phyloP scores from a whole-genome alignment of 2,329 filamentous ascomycete genomes.

The Hymenoscyphus linearis region DNA sequence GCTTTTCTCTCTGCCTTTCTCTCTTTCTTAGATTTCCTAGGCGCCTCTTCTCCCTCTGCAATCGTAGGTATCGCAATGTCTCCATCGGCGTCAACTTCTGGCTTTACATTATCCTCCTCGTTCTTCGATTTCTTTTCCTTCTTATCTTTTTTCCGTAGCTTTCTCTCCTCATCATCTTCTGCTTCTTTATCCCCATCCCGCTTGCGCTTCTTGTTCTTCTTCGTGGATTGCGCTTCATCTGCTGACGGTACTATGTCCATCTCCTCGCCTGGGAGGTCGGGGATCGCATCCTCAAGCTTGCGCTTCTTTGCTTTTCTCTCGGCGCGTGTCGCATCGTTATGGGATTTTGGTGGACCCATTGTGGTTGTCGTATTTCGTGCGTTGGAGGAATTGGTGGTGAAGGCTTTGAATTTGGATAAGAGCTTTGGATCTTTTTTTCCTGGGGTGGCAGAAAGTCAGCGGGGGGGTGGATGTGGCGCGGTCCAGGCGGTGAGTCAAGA shows the following conservation, averaged over 20 bases:
- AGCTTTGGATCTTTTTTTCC: background rate
- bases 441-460: background rate
- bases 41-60: slow-evolving; percentile 23
- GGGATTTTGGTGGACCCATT: slow-evolving; percentile 24
- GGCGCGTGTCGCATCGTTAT: slow-evolving; percentile 26
- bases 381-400: background rate
- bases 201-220: slow-evolving; percentile 20
- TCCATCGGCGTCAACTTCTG: background rate
- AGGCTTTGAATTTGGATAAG: background rate
- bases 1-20: slow-evolving; percentile 33
- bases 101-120: slow-evolving; percentile 6
- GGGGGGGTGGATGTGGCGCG: background rate
- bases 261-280: slow-evolving; percentile 29
- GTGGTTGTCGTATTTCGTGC: background rate
- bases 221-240: slow-evolving; percentile 19
- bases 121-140: slow-evolving; percentile 18
- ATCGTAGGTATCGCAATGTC: slow-evolving; percentile 15
- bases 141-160: slow-evolving; percentile 8
- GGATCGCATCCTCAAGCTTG: slow-evolving; percentile 31
- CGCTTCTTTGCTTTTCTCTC: slow-evolving; percentile 34
- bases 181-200: slow-evolving; percentile 6
- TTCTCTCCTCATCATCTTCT: slow-evolving; percentile 8
- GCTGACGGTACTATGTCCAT: slow-evolving; percentile 5
- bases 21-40: slow-evolving; percentile 35
- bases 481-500: too few relatives aligned